Evolutionary conservation across 2,329 filamentous ascomycete genomes (phyloP).

Genomic region (Monosporascus sp.): DNA sequence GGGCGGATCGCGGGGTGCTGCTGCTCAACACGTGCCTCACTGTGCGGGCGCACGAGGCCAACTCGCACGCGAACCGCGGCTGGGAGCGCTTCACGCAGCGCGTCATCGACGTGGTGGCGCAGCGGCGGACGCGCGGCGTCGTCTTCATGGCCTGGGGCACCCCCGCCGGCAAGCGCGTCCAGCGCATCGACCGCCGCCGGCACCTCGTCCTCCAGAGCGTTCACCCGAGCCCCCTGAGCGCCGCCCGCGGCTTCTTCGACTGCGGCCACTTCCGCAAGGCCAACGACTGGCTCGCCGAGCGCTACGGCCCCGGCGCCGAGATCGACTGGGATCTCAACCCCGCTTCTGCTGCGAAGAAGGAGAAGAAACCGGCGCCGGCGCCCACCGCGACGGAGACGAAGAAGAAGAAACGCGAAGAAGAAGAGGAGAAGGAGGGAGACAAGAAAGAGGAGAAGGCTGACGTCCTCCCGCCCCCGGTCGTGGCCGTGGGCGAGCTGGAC

Average conservation of each 20-base stretch:
- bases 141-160: constrained; percentile 94
- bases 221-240: constrained; percentile 91
- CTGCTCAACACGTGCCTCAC: constrained; percentile 94
- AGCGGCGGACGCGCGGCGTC: constrained; percentile 71
- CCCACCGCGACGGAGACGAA: constrained; percentile 8
- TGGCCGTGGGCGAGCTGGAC: constrained; percentile 18
- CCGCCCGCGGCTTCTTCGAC: constrained; percentile 73
- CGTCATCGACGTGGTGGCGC: constrained; percentile 80
- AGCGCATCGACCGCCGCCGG: constrained; percentile 62
- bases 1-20: constrained; percentile 89
- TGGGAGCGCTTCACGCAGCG: constrained; percentile 94
- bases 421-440: constrained; percentile 10
- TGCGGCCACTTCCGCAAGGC: constrained; percentile 76
- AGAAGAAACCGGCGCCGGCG: constrained; percentile 1
- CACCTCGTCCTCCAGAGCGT: constrained; percentile 83
- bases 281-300: constrained; percentile 75
- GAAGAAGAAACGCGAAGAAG: constrained; percentile 9
- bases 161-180: constrained; percentile 74
- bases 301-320: constrained; percentile 73
- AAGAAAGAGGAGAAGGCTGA: constrained; percentile 7
- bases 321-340: constrained; percentile 75
- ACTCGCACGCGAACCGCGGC: constrained; percentile 77
- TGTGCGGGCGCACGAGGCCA: constrained; percentile 82
- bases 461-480: constrained; percentile 12
- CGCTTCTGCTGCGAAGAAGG: constrained; percentile 19